Evolutionary conservation across 2,329 filamentous ascomycete species (phyloP), one percentile per base, ranked within the genome.

Genomic region (Venturia carpophila): DNA sequence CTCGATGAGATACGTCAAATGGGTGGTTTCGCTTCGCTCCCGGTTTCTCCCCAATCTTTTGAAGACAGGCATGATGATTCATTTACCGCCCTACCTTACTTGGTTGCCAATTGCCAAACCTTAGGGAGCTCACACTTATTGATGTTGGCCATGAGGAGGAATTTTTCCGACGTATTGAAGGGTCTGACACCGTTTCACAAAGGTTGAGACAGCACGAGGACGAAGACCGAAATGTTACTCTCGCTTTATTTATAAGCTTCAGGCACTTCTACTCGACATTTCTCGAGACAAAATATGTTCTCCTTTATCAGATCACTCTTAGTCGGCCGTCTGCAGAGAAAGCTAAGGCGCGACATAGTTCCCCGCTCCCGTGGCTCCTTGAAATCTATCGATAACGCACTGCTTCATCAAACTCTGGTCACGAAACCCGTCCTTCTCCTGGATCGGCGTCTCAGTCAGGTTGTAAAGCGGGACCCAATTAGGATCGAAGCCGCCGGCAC

Each of bases 401-500:
- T 65, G 52, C 62, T 65, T 66, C 11, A 70, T 67, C 10, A 72
- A 61, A 37, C 67, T 27, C 19, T 67, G 68, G 61, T 72, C 71
- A 19, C 30, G 64, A 68, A 69, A 71, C 34, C 30, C 27, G 24
- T 68, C 65, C 2, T 67, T 68, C 19, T 65, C 64, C 55, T 68
- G 66, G 3, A 67, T 68, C 7, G 72, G 72, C 4, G 69, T 71
- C 68, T 72, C 62, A 21, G 68, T 68, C 37, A 74, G 64, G 30
- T 56, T 56, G 49, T 56, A 56, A 37, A 6, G 49, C 49, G 49
- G 49, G 45, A 69, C 70, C 56, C 73, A 74, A 17, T 66, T 68
- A 37, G 65, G 15, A 42, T 69, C 69, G 24, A 73, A 74, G 0
- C 69, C 71, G 39, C 72, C 72, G n/a, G 72, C 72, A 11, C 71